These are phyloP conservation scores for Phaffomyces thermotolerans DNA, from an alignment of 805 yeast genomes.

Conservation along the genomic window DNA sequence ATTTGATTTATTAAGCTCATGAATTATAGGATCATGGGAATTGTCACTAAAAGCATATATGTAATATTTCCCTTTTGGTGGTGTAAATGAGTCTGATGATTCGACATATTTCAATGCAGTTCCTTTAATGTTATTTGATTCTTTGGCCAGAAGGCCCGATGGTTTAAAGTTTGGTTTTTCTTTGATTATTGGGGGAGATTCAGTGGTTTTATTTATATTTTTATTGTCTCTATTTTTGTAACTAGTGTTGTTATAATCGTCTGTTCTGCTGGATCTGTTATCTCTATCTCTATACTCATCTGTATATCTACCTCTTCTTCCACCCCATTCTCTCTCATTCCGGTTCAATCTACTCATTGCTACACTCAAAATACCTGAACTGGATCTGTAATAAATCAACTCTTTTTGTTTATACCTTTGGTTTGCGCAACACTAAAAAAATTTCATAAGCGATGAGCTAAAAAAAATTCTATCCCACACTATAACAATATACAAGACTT, in stretches of 20 bases:
- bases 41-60: slow-evolving; percentile 26
- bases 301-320: background rate
- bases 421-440: slow-evolving; percentile 5
- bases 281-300: background rate
- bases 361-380: background rate
- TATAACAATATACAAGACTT: background rate
- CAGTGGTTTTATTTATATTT: background rate
- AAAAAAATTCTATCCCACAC: background rate
- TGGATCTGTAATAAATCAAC: background rate
- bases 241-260: background rate
- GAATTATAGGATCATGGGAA: slow-evolving; percentile 19
- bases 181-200: background rate
- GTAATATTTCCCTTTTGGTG: slow-evolving; percentile 21
- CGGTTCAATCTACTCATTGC: background rate
- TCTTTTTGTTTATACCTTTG: background rate
- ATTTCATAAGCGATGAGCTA: slow-evolving; percentile 5
- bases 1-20: slow-evolving; percentile 22
- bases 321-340: background rate
- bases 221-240: background rate
- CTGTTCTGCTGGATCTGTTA: background rate
- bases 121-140: slow-evolving; percentile 30
- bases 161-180: slow-evolving; percentile 31
- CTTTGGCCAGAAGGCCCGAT: slow-evolving; percentile 37
- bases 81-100: slow-evolving; percentile 28
- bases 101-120: slow-evolving; percentile 31